phyloP scores from a whole-genome alignment of 2,329 filamentous ascomycete genomes.

The Neofusicoccum kwambonambiense region DNA sequence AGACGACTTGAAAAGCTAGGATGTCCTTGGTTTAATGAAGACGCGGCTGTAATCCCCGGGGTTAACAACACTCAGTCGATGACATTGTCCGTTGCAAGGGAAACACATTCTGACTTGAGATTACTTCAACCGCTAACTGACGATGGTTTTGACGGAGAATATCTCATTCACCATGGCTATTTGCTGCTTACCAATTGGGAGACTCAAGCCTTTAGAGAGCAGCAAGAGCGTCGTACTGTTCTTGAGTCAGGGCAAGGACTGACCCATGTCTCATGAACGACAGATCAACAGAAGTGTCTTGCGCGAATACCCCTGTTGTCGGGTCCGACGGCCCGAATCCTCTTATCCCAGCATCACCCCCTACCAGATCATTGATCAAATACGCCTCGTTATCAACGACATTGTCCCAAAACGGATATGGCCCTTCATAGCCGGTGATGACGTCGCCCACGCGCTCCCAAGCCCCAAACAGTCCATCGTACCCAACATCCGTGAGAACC shows the following conservation, averaged over 20 bases:
- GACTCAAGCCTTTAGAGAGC: not conserved
- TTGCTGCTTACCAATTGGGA: too few relatives aligned
- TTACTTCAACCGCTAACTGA: too few relatives aligned
- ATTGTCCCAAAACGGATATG: slow-evolving; percentile 20
- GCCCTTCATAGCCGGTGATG: slow-evolving; percentile 20
- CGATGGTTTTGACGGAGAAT: too few relatives aligned
- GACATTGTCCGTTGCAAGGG: too few relatives aligned
- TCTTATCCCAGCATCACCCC: slow-evolving; percentile 13
- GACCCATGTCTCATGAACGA: slow-evolving; percentile 20
- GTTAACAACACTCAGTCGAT: too few relatives aligned
- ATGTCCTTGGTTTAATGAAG: too few relatives aligned
- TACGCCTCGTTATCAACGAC: slow-evolving; percentile 14
- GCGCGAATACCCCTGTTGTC: slow-evolving; percentile 4
- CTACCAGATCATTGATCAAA: slow-evolving; percentile 19
- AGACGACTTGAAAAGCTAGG: too few relatives aligned
- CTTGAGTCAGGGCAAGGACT: slow-evolving; percentile 17
- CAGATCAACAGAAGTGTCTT: slow-evolving; percentile 15
- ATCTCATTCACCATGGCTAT: too few relatives aligned
- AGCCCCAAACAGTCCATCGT: slow-evolving; percentile 19
- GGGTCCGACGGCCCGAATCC: slow-evolving; percentile 17
- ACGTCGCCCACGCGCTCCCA: slow-evolving; percentile 14
- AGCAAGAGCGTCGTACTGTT: slow-evolving; percentile 19
- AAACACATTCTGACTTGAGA: too few relatives aligned
- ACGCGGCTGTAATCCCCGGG: too few relatives aligned
- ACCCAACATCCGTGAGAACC: slow-evolving; percentile 19